Evolutionary conservation across 2,329 filamentous ascomycete species (phyloP), one percentile per base, ranked within the genome.

Genomic region (Blastomyces emzantsi): DNA sequence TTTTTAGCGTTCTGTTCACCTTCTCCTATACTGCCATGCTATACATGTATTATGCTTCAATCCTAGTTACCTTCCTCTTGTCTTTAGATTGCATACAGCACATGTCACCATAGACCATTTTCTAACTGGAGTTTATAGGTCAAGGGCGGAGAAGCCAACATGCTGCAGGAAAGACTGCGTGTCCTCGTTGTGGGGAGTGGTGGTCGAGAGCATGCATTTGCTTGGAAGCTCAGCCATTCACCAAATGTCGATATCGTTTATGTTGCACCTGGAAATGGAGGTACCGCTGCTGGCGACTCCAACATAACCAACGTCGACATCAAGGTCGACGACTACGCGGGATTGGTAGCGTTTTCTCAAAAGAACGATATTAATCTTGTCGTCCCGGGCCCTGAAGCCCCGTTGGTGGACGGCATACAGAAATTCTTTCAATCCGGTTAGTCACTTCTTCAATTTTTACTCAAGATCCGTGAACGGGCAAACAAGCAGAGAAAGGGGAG

Each of bases 131-230:
- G 11, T 43, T 28, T 41, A 7, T 57, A 57, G 54, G 19, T 11
- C 39, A 59, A 52, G 69, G 70, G 66, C 62, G 51, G 64, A 63
- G 58, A 64, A 62, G 60, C 51, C 55, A 69, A 63, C 58, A 78
- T 78, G 76, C 71, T 75, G 63, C 73, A 75, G 68, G 78, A 79
- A 73, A 74, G 74, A 68, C 81, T 91, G 67, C 84, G 87, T 69
- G 83, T 97, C 69, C 87, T 97, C 67, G 86, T 97, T 67, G 87
- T 97, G 68, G 93, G 94, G 72, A 96, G 93, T 74, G 94, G 94
- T 69, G 94, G 93, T 70, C 87, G 94, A 71, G 94, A 99, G 79
- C 92, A 97, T 78, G 90, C 92, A 57, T 84, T 97, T 67, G 92
- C 92, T 52, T 97, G 92, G 92, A 97, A 95, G 79, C 82, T 97